These are phyloP conservation scores for Coemansia sp. DNA, from an alignment of 192 early-diverging fungal genomes.

Conservation along the genomic window DNA sequence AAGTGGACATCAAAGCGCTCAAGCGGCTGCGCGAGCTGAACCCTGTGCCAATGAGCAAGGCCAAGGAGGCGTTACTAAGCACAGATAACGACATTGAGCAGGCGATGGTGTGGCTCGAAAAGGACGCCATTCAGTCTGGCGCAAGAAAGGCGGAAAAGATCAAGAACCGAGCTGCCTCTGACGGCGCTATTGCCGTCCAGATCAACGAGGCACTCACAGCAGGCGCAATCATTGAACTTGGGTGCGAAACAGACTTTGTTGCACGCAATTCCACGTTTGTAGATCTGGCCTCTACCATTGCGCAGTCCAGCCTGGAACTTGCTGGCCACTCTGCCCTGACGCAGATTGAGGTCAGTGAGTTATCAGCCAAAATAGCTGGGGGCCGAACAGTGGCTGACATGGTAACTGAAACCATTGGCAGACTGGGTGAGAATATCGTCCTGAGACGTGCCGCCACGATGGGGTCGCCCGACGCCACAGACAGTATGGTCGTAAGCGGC, in stretches of 20 bases:
- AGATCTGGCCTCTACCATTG: slow-evolving; percentile 60
- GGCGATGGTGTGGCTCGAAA: slow-evolving; percentile 81
- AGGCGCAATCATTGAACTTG: slow-evolving; percentile 71
- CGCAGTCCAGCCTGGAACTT: slow-evolving; percentile 12
- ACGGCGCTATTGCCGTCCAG: slow-evolving; percentile 70
- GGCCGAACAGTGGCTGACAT: slow-evolving; percentile 61
- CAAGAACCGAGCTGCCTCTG: slow-evolving; percentile 69
- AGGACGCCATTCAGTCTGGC: slow-evolving; percentile 70
- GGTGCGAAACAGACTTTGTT: slow-evolving; percentile 96
- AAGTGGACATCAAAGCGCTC: slow-evolving; percentile 64
- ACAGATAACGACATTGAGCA: slow-evolving; percentile 70
- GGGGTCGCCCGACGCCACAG: slow-evolving; percentile 18
- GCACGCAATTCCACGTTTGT: slow-evolving; percentile 80
- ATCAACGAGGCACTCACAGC: slow-evolving; percentile 45
- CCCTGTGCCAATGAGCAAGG: slow-evolving; percentile 77
- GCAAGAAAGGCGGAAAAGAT: slow-evolving; percentile 84
- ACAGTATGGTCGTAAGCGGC: slow-evolving; percentile 54
- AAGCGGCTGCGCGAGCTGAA: slow-evolving; percentile 78
- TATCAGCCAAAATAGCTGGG: neutral
- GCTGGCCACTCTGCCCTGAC: slow-evolving; percentile 6
- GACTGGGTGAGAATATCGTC: slow-evolving; percentile 87
- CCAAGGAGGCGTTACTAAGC: slow-evolving; percentile 79
- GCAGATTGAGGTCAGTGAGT: slow-evolving; percentile 6
- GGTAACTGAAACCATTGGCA: slow-evolving; percentile 77
- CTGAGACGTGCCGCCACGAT: slow-evolving; percentile 64